phyloP scores from a whole-genome alignment of 2,329 filamentous ascomycete species.

The Hymenotorrendiella dingleyae region DNA sequence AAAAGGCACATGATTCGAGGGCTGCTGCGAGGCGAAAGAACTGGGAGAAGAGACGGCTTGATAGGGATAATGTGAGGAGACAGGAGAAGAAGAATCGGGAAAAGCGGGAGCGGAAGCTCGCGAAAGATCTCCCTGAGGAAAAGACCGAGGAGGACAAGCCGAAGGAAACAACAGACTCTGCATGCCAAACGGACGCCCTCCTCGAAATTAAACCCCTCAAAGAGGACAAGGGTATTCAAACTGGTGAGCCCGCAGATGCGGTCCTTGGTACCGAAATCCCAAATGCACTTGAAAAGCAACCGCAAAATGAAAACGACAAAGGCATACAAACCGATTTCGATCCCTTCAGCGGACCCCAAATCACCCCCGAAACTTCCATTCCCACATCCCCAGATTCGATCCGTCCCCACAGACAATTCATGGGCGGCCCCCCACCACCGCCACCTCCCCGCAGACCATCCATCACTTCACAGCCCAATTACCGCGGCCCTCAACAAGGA shows the following conservation, averaged over 20 bases:
- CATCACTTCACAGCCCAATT: conserved; percentile 6
- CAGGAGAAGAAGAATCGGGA: conserved; percentile 37
- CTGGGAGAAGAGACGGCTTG: conserved; percentile 43
- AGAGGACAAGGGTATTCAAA: conserved; percentile 24
- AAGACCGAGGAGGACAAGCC: conserved; percentile 32
- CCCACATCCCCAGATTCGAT: conserved; percentile 4
- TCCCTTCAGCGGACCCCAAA: conserved; percentile 14
- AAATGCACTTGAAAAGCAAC: not conserved
- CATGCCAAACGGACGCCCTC: conserved; percentile 22
- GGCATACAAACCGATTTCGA: conserved; percentile 22
- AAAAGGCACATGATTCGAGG: conserved; percentile 33
- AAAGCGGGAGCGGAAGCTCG: conserved; percentile 33
- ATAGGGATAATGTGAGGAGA: conserved; percentile 33
- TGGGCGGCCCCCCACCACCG: conserved; percentile 5
- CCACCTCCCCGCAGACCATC: not conserved
- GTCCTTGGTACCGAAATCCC: not conserved
- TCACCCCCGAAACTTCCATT: conserved; percentile 19
- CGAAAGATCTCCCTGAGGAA: conserved; percentile 37
- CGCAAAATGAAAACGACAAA: conserved; percentile 19
- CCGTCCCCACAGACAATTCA: conserved; percentile 5
- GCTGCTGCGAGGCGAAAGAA: conserved; percentile 40
- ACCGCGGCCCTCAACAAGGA: conserved; percentile 29
- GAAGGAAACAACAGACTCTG: conserved; percentile 23
- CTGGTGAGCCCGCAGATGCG: conserved; percentile 14
- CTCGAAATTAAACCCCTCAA: conserved; percentile 2